Base-by-base conservation (phyloP, 805 yeast genomes). In the Ogataea kodamae region DNA sequence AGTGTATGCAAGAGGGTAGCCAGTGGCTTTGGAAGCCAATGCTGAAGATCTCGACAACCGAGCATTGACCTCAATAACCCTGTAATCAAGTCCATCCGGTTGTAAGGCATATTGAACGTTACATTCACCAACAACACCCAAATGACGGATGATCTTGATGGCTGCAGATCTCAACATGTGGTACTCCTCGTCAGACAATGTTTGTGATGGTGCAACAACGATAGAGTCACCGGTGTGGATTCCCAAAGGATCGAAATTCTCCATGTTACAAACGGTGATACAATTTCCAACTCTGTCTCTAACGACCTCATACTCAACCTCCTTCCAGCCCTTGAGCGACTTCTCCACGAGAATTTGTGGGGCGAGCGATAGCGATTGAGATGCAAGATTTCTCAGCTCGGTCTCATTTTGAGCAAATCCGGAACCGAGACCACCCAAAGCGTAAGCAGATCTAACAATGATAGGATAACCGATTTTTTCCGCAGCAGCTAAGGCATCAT, bases 301-400 rank as follows among this genome's bases (percentile, higher is more conserved):
- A 35, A 90, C 98, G 62, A 90, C 98, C 67, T 90, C 98, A 64
- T 90, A 90, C 68, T 90, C 98, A 52, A 90, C 84, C 69, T 90
- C 98, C 64, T 90, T 90, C 98, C 98, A 90, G 46, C 98, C 98
- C 69, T 92, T 92, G 95, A 90, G 84, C 25, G 96, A 87, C 59
- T 80, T 78, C 71, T 90, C 98, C 45, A 90, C 92, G 45, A 90
- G 72, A 38, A 90, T 94, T 68, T 90, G 98, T 9, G 98, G 97
- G 38, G 96, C 82, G 19, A 94, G 76, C 28, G 97, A 96, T 61
- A 90, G 88, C 0, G 97, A 96, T 58, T 83, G 80, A 56, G 78
- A 76, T 68, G 96, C 88, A 48, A 90, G 72, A 25, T 77, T 89
- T 38, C 81, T 72, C 53, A 90, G 75, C 67, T 90, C 89, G 44